Evolutionary conservation across 2,329 filamentous ascomycete genomes (phyloP).

Genomic region (Fusarium ramigenum): DNA sequence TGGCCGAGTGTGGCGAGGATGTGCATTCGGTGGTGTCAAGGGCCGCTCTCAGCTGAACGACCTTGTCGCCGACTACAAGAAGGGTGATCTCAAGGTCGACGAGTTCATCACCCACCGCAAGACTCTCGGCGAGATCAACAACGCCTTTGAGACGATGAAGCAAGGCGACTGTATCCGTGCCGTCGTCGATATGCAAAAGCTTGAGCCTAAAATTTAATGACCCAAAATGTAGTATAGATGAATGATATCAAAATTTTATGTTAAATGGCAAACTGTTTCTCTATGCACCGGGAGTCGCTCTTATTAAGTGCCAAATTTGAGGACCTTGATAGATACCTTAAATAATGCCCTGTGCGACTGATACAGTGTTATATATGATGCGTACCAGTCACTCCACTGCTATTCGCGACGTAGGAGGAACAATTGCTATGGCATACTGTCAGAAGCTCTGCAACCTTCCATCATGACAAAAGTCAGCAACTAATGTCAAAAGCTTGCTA

Average conservation of each 20-base stretch:
- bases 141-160: slow-evolving; percentile 94
- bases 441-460: not conserved
- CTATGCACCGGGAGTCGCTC: not conserved
- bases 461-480: not conserved
- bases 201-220: slow-evolving; percentile 39
- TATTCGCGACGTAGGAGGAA: not conserved
- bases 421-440: not conserved
- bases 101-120: slow-evolving; percentile 99
- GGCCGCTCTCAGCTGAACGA: slow-evolving; percentile 90
- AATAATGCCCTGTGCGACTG: not conserved
- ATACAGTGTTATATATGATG: slow-evolving; percentile 16
- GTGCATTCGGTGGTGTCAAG: slow-evolving; percentile 98
- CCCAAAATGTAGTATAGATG: slow-evolving; percentile 38
- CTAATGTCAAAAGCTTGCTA: not conserved
- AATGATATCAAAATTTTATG: slow-evolving; percentile 35
- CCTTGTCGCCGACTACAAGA: slow-evolving; percentile 89
- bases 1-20: slow-evolving; percentile 96
- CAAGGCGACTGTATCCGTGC: slow-evolving; percentile 95
- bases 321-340: slow-evolving; percentile 32
- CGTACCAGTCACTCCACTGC: slow-evolving; percentile 6
- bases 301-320: slow-evolving; percentile 13
- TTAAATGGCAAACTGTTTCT: slow-evolving; percentile 24
- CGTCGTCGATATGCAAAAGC: slow-evolving; percentile 74
- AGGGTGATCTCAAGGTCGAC: slow-evolving; percentile 92
- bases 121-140: slow-evolving; percentile 83